phyloP scores from a whole-genome alignment of 179 eudicot genomes.

The Vitellaria paradoxa region DNA sequence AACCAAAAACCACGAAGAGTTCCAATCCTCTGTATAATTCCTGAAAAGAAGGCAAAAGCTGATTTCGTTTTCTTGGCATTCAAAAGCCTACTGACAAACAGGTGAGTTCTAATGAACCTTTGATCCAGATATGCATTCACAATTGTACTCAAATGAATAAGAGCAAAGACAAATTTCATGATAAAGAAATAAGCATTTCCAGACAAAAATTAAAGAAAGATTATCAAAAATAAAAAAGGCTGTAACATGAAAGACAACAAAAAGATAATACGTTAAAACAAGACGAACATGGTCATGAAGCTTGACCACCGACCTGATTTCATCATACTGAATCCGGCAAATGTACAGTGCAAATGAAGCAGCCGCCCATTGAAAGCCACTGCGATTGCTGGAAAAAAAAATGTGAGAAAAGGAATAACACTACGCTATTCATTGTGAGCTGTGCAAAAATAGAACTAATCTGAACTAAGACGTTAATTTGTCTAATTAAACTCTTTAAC shows the following conservation, averaged over 20 bases:
- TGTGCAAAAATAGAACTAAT: background rate
- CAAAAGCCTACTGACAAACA: no score
- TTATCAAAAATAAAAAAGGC: background rate
- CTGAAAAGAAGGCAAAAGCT: background rate
- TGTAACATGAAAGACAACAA: background rate
- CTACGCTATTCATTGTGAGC: no score
- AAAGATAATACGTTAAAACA: background rate
- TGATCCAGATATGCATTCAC: background rate
- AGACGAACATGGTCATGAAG: background rate
- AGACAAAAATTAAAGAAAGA: background rate
- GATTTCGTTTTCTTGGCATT: no score
- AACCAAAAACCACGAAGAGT: background rate
- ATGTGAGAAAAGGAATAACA: background rate
- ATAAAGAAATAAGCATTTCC: background rate
- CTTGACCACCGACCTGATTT: background rate
- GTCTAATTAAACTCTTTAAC: background rate
- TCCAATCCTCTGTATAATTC: background rate
- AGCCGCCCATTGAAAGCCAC: background rate
- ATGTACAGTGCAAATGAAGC: background rate
- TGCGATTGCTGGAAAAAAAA: background rate
- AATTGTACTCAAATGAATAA: background rate
- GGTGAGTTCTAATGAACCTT: background rate
- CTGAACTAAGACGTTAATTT: background rate
- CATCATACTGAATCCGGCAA: background rate
- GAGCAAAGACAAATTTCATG: background rate